These are phyloP conservation scores for Phytophthora rubi DNA, from an alignment of 352 stramenopile species.

Conservation along the genomic window DNA sequence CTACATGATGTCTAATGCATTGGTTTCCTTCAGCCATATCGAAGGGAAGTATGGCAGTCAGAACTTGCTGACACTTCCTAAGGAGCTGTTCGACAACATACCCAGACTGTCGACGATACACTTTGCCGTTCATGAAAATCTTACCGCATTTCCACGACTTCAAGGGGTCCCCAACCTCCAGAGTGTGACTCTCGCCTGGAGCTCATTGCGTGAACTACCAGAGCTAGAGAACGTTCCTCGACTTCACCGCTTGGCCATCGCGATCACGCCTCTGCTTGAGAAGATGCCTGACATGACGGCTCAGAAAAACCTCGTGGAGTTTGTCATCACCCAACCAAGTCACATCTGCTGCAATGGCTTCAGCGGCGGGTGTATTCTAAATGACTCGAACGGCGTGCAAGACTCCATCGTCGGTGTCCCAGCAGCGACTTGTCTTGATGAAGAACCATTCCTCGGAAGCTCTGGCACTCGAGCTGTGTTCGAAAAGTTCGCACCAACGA, in stretches of 20 bases:
- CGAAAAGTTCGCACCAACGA: not conserved
- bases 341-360: conserved; percentile 25
- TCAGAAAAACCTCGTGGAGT: not conserved
- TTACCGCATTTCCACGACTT: conserved; percentile 14
- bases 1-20: not conserved
- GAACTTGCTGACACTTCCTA: conserved; percentile 21
- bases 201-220: conserved; percentile 4
- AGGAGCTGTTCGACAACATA: conserved; percentile 27
- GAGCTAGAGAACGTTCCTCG: not conserved
- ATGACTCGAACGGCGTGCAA: not conserved
- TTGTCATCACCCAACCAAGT: conserved; percentile 8
- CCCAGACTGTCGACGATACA: conserved; percentile 29
- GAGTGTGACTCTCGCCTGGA: conserved; percentile 18
- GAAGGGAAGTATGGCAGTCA: conserved; percentile 31
- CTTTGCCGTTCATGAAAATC: conserved; percentile 20
- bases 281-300: conserved; percentile 12
- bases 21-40: conserved; percentile 15
- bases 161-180: conserved; percentile 21
- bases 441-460: not conserved
- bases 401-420: not conserved
- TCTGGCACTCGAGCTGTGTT: not conserved
- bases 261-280: not conserved
- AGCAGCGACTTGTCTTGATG: not conserved
- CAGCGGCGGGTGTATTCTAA: not conserved
- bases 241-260: conserved; percentile 5